Evolutionary conservation across 345 rosid species (phyloP), one percentile per base, ranked within the genome.

Genomic region (Corchorus capsularis): DNA sequence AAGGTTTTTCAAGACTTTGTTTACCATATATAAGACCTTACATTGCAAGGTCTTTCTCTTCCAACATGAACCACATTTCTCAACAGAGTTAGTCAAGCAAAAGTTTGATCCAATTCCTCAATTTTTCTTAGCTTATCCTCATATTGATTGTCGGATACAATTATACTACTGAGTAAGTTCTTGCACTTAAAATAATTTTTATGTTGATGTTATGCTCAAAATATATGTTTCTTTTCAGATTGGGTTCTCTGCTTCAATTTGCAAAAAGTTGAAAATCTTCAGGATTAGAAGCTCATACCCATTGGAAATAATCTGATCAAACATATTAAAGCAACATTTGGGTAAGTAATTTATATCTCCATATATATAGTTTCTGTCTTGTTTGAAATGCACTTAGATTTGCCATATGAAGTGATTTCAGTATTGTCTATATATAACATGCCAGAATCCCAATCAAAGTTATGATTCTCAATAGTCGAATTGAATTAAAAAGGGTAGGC

Each of bases 21-120:
- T 68, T 68, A 68, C 57, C 56, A 14, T 68, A 14, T 68, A 68
- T 49, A 68, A 68, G 72, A 68, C 41, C 14, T 68, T 34, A 6
- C 56, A 27, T 47, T 68, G 72, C 57, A 27, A 47, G 12, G 35
- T 63, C 22, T 12, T 63, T 63, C 27, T 37, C 68, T 63, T 63
- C 20, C 27, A 22, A 68, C 72, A 47, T 27, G 20, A 68, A 47
- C 41, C 27, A 47, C 55, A 10, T 43, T 37, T 35, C 37, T 68
- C 41, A 5, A 17, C 27, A 22, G 41, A 47, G 39, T 27, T 41
- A 68, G 39, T 27, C 56, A 68, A 68, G 39, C 35, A 47, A 47
- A 63, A 46, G 49, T 63, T 37, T 35, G 22, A 37, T 63, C 46
- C 49, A 8, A 16, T 22, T 63, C 39, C 49, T 63, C 22, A 0